Evolutionary conservation across 2,329 filamentous ascomycete genomes (phyloP).

Genomic region (Calycina marina): DNA sequence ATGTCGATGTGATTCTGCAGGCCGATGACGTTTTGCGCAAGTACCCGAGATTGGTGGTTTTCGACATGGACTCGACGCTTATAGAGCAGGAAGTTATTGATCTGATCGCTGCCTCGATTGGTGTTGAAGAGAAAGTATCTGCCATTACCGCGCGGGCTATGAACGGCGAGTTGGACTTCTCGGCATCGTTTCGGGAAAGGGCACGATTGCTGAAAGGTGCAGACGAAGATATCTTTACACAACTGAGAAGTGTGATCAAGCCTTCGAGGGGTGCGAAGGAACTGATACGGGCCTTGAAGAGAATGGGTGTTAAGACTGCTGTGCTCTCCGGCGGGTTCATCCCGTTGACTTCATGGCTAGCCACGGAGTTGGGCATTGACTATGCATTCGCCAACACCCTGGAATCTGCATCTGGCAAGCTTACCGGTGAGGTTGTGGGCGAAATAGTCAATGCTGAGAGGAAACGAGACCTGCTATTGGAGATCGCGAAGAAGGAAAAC

Average conservation of each 20-base stretch:
- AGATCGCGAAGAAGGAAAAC: conserved; percentile 55
- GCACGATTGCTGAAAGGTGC: conserved; percentile 72
- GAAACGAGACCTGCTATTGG: conserved; percentile 55
- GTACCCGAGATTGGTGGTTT: conserved; percentile 77
- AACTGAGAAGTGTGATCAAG: conserved; percentile 59
- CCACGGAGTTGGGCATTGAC: conserved; percentile 66
- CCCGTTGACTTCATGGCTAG: conserved; percentile 78
- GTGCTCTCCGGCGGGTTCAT: conserved; percentile 88
- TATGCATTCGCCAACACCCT: conserved; percentile 83
- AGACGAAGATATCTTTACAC: conserved; percentile 62
- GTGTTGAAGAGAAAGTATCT: conserved; percentile 69
- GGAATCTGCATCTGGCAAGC: conserved; percentile 34
- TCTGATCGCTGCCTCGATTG: conserved; percentile 73
- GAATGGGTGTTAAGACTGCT: conserved; percentile 71
- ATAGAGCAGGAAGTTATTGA: conserved; percentile 98
- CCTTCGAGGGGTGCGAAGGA: conserved; percentile 70
- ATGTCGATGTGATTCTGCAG: conserved; percentile 71
- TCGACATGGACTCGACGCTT: conserved; percentile 97
- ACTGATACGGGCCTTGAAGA: conserved; percentile 59
- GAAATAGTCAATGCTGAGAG: conserved; percentile 62
- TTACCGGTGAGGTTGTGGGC: conserved; percentile 61
- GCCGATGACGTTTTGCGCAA: conserved; percentile 57
- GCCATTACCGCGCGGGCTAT: conserved; percentile 88
- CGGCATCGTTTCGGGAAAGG: conserved; percentile 65
- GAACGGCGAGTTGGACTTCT: conserved; percentile 91